These are phyloP conservation scores for Colletotrichum chlorophyti DNA, from an alignment of 2,329 filamentous ascomycete genomes.

Conservation along the genomic window DNA sequence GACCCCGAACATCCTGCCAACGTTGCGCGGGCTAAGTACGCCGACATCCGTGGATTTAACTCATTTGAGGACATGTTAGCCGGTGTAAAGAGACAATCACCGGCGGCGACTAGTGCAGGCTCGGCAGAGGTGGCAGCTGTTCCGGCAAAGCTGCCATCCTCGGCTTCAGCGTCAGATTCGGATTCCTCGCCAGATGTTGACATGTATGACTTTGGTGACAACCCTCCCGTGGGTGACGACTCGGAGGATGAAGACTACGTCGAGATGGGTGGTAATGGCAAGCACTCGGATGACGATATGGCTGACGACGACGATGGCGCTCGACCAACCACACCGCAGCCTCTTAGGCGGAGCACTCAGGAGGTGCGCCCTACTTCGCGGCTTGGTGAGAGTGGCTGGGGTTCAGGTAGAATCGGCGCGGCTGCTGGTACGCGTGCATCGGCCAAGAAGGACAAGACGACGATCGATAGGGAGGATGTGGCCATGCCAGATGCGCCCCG, in stretches of 20 bases:
- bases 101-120: not conserved
- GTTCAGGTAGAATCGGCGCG: conserved; percentile 1
- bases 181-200: conserved; percentile 13
- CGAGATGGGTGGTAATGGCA: not conserved
- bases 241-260: conserved; percentile 23
- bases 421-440: conserved; percentile 19
- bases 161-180: conserved; percentile 19
- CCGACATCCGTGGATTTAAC: conserved; percentile 14
- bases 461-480: not conserved
- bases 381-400: not conserved
- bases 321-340: conserved; percentile 3
- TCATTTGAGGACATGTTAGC: conserved; percentile 24
- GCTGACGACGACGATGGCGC: not conserved
- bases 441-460: conserved; percentile 5
- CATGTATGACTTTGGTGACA: conserved; percentile 26
- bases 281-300: conserved; percentile 16
- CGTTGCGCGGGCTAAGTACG: conserved; percentile 14
- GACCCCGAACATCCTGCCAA: conserved; percentile 11
- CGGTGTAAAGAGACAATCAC: not conserved
- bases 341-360: conserved; percentile 20
- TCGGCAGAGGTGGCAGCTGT: not conserved
- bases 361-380: conserved; percentile 21
- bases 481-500: conserved; percentile 2
- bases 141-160: conserved; percentile 6
- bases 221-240: conserved; percentile 31